Evolutionary conservation across 805 yeast genomes (phyloP).

Genomic region (Jamesozyma lodderae): DNA sequence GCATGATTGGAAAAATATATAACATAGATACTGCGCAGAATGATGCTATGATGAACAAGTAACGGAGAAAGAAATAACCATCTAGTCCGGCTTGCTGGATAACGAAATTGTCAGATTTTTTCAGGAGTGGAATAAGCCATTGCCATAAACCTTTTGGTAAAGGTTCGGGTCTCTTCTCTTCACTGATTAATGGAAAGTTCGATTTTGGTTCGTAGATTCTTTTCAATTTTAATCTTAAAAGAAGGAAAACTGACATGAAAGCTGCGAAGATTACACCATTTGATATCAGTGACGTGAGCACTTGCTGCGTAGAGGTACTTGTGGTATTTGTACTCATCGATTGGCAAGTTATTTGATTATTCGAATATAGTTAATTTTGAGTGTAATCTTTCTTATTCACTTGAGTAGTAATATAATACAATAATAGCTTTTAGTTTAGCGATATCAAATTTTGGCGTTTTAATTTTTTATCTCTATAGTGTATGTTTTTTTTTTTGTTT

Average conservation of each 20-base stretch:
- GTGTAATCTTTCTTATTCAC: no score
- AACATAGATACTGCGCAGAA: slow-evolving; percentile 48
- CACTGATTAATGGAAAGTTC: slow-evolving; percentile 47
- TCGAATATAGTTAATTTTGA: no score
- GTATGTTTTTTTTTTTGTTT: no score
- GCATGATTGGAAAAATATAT: slow-evolving; percentile 53
- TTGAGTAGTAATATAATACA: no score
- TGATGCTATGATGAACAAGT: slow-evolving; percentile 47
- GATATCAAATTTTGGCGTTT: no score
- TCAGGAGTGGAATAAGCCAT: slow-evolving; percentile 60
- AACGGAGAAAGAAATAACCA: slow-evolving; percentile 84
- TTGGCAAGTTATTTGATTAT: no score
- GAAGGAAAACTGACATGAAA: slow-evolving; percentile 53
- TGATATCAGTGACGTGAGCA: slow-evolving; percentile 58
- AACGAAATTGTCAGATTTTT: slow-evolving; percentile 63
- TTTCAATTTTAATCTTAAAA: slow-evolving; percentile 58
- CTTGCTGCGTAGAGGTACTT: slow-evolving; percentile 60
- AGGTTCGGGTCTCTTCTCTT: slow-evolving; percentile 62
- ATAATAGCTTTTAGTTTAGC: no score
- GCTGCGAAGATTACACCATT: slow-evolving; percentile 59
- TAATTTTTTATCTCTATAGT: no score
- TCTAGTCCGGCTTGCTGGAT: slow-evolving; percentile 88
- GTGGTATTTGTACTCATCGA: slow-evolving; percentile 3
- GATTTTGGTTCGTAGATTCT: slow-evolving; percentile 83
- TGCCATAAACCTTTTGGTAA: slow-evolving; percentile 56